Evolutionary conservation across 257 asterid genomes (phyloP).

Genomic region (Lithospermum erythrorhizon): DNA sequence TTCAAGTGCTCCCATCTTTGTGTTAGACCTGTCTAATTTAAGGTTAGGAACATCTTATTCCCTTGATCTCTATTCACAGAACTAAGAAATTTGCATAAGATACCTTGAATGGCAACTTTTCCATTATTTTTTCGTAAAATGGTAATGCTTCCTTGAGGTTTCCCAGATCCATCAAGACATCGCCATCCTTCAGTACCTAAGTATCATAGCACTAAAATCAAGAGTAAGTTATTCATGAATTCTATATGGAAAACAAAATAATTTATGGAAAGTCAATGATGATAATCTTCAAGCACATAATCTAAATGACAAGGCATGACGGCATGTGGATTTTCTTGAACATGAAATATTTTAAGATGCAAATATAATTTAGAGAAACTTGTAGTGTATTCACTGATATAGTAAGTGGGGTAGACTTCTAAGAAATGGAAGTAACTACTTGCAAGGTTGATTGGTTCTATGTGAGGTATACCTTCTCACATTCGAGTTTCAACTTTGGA

Average conservation of each 20-base stretch:
- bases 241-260: slow-evolving; percentile 5
- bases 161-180: slow-evolving; percentile 77
- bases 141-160: slow-evolving; percentile 66
- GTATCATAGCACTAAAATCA: slow-evolving; percentile 57
- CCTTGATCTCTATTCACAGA: neutral
- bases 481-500: slow-evolving; percentile 61
- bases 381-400: neutral
- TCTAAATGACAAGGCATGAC: too few relatives aligned
- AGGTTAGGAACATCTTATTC: neutral
- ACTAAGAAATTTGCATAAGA: neutral
- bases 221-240: slow-evolving; percentile 35
- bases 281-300: too few relatives aligned
- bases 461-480: slow-evolving; percentile 45
- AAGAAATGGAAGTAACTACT: neutral
- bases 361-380: neutral
- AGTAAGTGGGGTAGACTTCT: neutral
- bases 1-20: too few relatives aligned
- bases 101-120: slow-evolving; percentile 64
- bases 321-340: neutral
- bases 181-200: slow-evolving; percentile 75
- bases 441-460: neutral
- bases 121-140: slow-evolving; percentile 64
- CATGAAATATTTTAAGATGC: neutral
- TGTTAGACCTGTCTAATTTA: too few relatives aligned
- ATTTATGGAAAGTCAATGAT: slow-evolving; percentile 2